Conservation (phyloP, 345 rosid genomes). For the Aquilaria malaccensis region DNA sequence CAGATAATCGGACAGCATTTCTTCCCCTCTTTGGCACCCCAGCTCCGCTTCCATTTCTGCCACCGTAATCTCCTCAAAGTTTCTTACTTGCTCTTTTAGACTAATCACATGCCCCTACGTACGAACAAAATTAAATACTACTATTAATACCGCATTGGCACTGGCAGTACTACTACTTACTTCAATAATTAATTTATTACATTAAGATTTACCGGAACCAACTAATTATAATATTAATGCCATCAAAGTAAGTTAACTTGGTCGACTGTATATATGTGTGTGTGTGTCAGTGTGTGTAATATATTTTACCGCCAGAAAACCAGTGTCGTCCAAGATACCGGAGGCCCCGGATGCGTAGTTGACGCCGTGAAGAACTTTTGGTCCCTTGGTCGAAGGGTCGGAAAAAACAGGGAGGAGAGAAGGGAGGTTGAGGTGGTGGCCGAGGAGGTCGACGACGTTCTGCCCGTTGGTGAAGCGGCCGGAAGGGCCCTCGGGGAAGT, state of each 20-base stretch:
- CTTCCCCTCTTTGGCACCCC: slow-evolving; percentile 9
- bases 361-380: slow-evolving; percentile 36
- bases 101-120: slow-evolving; percentile 44
- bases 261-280: neutral
- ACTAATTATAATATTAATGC: neutral
- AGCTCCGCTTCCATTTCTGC: slow-evolving; percentile 22
- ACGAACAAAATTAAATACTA: too few species aligned
- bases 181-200: neutral
- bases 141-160: neutral
- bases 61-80: slow-evolving; percentile 38
- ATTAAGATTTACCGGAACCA: neutral
- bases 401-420: slow-evolving; percentile 29
- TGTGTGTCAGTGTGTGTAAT: too few species aligned
- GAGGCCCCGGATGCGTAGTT: slow-evolving; percentile 58
- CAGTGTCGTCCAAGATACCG: slow-evolving; percentile 54
- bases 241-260: neutral
- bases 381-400: slow-evolving; percentile 37
- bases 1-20: slow-evolving; percentile 25
- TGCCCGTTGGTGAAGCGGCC: slow-evolving; percentile 61
- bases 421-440: slow-evolving; percentile 33
- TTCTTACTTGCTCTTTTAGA: slow-evolving; percentile 38
- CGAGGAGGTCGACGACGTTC: slow-evolving; percentile 46
- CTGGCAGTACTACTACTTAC: neutral
- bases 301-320: slow-evolving; percentile 29
- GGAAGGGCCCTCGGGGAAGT: slow-evolving; percentile 45